phyloP scores from a whole-genome alignment of 169 alveolate genomes.

The Cryptosporidium ubiquitum region DNA sequence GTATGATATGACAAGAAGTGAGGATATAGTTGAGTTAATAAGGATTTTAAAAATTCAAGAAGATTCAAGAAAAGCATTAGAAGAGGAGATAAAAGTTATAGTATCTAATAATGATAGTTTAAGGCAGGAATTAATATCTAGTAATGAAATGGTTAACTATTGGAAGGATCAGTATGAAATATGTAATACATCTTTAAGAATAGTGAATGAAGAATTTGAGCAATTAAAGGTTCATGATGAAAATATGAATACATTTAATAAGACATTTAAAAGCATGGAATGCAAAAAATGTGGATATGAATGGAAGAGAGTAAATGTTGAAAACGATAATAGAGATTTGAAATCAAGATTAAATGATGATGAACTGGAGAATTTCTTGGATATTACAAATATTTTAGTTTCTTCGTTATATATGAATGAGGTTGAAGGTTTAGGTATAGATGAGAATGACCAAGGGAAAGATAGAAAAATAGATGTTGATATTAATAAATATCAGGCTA shows the following conservation, averaged over 20 bases:
- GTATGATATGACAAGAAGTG: not conserved
- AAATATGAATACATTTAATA: slow-evolving; percentile 19
- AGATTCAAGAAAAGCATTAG: slow-evolving; percentile 4
- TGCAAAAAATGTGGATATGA: slow-evolving; percentile 61
- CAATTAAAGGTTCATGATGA: slow-evolving; percentile 35
- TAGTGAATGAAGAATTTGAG: slow-evolving; percentile 20
- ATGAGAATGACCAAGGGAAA: not conserved
- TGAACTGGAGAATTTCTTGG: not conserved
- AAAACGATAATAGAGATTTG: slow-evolving; percentile 2
- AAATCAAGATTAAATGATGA: not conserved
- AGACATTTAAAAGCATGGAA: slow-evolving; percentile 31
- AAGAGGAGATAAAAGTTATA: slow-evolving; percentile 31
- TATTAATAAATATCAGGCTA: not conserved
- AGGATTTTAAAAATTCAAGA: slow-evolving; percentile 5
- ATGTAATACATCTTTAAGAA: slow-evolving; percentile 32
- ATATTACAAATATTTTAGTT: slow-evolving; percentile 36
- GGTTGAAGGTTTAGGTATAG: not conserved
- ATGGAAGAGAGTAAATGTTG: slow-evolving; percentile 35
- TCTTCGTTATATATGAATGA: slow-evolving; percentile 20
- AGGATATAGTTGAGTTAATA: not conserved
- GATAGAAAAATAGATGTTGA: not conserved
- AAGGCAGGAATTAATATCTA: slow-evolving; percentile 14
- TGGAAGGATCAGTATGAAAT: slow-evolving; percentile 63
- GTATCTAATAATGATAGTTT: slow-evolving; percentile 23
- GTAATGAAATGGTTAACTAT: slow-evolving; percentile 27